Conservation (phyloP, 371 early-diverging fungal species). For the Mucor sp. region DNA sequence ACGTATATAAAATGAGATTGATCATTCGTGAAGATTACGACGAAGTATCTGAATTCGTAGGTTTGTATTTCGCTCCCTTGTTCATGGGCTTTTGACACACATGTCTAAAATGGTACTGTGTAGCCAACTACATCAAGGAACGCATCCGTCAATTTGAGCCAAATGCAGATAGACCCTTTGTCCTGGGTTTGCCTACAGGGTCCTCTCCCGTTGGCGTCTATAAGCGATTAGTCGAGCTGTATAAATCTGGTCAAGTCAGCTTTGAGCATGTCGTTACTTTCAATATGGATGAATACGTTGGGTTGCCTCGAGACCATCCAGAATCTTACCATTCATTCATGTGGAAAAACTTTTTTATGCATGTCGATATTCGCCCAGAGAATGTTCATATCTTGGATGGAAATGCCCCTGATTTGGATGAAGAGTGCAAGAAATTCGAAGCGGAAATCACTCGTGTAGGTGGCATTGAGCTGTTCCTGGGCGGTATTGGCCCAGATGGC, state of each 20-base stretch:
- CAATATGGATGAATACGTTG: conserved; percentile 67
- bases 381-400: conserved; percentile 85
- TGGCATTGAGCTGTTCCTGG: conserved; percentile 42
- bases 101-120: not conserved
- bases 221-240: conserved; percentile 50
- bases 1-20: conserved; percentile 58
- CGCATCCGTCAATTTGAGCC: conserved; percentile 80
- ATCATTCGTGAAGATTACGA: conserved; percentile 71
- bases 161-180: conserved; percentile 76
- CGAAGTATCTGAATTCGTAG: conserved; percentile 61
- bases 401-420: conserved; percentile 76
- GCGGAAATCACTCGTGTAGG: conserved; percentile 74
- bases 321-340: conserved; percentile 88
- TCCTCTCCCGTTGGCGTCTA: conserved; percentile 79
- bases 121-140: conserved; percentile 31
- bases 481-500: conserved; percentile 83
- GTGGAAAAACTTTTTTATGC: conserved; percentile 84
- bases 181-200: conserved; percentile 83
- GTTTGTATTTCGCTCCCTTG: conserved; percentile 29
- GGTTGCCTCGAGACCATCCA: conserved; percentile 71
- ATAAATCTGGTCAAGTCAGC: conserved; percentile 54
- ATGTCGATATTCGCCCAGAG: conserved; percentile 75
- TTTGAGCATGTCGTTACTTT: conserved; percentile 67
- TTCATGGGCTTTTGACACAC: not conserved
- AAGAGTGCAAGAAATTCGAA: conserved; percentile 79